Conservation (phyloP, 2,329 filamentous ascomycete genomes). For the Talaromyces piceae region DNA sequence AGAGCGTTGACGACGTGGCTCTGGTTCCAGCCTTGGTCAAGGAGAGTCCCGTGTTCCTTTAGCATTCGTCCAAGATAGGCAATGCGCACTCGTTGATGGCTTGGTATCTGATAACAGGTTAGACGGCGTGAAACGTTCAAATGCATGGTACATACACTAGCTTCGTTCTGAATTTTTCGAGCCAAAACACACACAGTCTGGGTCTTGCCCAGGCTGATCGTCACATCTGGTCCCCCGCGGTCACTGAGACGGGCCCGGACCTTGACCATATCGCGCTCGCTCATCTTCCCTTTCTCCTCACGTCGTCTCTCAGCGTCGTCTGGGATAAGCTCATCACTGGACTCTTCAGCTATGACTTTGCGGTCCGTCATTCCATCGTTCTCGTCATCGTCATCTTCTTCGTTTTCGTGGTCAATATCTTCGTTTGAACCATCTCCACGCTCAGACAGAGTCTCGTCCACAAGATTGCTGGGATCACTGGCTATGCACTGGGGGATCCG, state of each 20-base stretch:
- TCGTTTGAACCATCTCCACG: conserved; percentile 16
- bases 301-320: conserved; percentile 36
- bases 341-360: conserved; percentile 32
- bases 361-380: conserved; percentile 23
- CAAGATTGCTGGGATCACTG: conserved; percentile 56
- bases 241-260: conserved; percentile 61
- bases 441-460: conserved; percentile 18
- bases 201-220: conserved; percentile 48
- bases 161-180: conserved; percentile 56
- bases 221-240: conserved; percentile 54
- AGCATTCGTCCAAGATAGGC: conserved; percentile 77
- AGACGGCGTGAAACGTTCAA: conserved; percentile 7
- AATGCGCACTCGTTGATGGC: conserved; percentile 57
- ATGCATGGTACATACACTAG: conserved; percentile 46
- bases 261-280: conserved; percentile 48
- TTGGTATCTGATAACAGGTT: conserved; percentile 44
- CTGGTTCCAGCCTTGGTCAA: conserved; percentile 65
- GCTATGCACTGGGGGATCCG: conserved; percentile 61
- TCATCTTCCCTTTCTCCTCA: conserved; percentile 56
- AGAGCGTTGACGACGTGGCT: conserved; percentile 72
- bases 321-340: conserved; percentile 30
- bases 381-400: no score
- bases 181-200: conserved; percentile 60
- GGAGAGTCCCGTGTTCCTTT: conserved; percentile 58
- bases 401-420: conserved; percentile 18